Percentiles rank a stretch among this genome's conserved stretches.
Evolutionary conservation across 2,329 filamentous ascomycete species (phyloP).

Genomic region (Aspergillus fumigatiaffinis): DNA sequence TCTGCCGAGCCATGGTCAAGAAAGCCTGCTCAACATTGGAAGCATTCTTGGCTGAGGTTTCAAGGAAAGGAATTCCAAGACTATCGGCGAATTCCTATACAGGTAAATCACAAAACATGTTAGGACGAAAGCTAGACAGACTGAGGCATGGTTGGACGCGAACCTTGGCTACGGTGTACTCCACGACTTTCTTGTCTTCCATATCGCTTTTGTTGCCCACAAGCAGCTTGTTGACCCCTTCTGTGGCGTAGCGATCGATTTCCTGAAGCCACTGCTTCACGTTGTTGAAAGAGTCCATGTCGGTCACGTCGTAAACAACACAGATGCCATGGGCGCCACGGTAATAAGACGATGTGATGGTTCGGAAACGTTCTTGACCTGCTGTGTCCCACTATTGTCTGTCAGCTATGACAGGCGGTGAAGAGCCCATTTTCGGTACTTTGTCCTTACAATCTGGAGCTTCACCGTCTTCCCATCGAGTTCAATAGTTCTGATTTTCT

Average conservation of each 20-base stretch:
- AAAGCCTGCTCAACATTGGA: slow-evolving; percentile 99
- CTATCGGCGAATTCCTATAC: slow-evolving; percentile 94
- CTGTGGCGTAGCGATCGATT: slow-evolving; percentile 97
- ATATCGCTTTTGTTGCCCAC: slow-evolving; percentile 99
- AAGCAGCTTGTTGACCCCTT: slow-evolving; percentile 98
- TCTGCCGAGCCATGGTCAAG: slow-evolving; percentile 99
- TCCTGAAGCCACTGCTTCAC: slow-evolving; percentile 99
- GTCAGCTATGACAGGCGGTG: slow-evolving; percentile 10
- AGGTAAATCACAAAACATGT: slow-evolving; percentile 7
- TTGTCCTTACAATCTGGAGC: slow-evolving; percentile 81
- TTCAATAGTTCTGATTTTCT: slow-evolving; percentile 99
- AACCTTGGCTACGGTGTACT: slow-evolving; percentile 99
- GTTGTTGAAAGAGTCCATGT: slow-evolving; percentile 99
- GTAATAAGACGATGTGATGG: slow-evolving; percentile 99
- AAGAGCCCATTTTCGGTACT: neutral
- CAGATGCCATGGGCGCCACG: slow-evolving; percentile 98
- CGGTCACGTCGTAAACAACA: slow-evolving; percentile 99
- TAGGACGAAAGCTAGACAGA: neutral
- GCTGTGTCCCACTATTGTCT: slow-evolving; percentile 87
- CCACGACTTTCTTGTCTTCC: slow-evolving; percentile 99
- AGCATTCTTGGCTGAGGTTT: slow-evolving; percentile 99
- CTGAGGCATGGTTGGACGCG: slow-evolving; percentile 22
- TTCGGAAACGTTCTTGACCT: slow-evolving; percentile 98
- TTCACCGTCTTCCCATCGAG: slow-evolving; percentile 99
- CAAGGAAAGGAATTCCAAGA: slow-evolving; percentile 97